Conservation (phyloP, 2,329 filamentous ascomycete genomes). For the Pestalotiopsis sp. region DNA sequence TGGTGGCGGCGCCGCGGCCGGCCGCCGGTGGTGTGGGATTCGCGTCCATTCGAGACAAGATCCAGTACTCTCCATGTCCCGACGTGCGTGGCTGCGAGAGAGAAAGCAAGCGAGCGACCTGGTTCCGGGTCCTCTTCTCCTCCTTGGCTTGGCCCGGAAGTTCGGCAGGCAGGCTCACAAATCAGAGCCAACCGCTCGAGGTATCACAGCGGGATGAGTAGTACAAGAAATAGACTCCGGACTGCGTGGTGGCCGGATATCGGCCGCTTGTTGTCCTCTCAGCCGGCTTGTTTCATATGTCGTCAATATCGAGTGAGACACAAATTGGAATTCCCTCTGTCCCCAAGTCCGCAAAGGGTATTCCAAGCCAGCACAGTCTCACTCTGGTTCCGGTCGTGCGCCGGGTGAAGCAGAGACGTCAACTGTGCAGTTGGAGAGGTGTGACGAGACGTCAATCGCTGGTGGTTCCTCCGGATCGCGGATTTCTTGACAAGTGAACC, state of each 20-base stretch:
- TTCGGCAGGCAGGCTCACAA: background rate
- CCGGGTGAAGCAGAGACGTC: too few relatives aligned
- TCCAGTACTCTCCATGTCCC: background rate
- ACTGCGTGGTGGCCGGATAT: background rate
- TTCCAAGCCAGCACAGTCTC: background rate
- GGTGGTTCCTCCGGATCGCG: too few relatives aligned
- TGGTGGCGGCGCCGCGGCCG: background rate
- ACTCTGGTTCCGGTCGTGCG: too few relatives aligned
- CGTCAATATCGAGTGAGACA: background rate
- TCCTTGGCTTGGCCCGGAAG: background rate
- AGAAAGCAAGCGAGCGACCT: background rate
- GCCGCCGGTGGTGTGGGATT: background rate
- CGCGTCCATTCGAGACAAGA: background rate
- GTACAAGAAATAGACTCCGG: background rate
- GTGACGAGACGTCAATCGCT: too few relatives aligned
- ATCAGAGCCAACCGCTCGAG: background rate
- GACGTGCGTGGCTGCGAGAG: background rate
- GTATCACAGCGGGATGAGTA: background rate
- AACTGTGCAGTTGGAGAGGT: too few relatives aligned
- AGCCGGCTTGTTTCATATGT: background rate
- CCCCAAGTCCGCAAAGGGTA: background rate
- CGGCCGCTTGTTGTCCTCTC: background rate
- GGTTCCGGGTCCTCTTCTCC: background rate
- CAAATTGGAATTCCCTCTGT: background rate
- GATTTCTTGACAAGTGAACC: too few relatives aligned